phyloP scores from a whole-genome alignment of 1,284 basidiomycete species.

The Rhizoctonia solani region DNA sequence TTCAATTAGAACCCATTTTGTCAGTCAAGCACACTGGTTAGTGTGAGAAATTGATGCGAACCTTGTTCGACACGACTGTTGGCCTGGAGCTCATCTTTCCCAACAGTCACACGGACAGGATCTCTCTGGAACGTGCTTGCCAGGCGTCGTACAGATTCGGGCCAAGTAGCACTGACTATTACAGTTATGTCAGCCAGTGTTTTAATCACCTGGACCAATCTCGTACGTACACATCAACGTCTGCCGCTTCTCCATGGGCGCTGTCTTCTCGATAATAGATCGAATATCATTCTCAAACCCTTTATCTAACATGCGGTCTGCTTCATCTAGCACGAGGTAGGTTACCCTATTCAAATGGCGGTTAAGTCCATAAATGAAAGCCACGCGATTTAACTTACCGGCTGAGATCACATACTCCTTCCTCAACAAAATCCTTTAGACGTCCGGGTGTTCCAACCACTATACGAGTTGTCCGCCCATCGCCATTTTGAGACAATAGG shows the following conservation, averaged over 20 bases:
- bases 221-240: constrained; percentile 85
- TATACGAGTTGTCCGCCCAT: constrained; percentile 60
- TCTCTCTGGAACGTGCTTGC: constrained; percentile 87
- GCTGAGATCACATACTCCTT: constrained; percentile 82
- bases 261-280: constrained; percentile 82
- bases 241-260: constrained; percentile 69
- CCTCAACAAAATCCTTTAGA: constrained; percentile 86
- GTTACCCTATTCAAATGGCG: constrained; percentile 57
- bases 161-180: constrained; percentile 96
- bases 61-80: constrained; percentile 86
- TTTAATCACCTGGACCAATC: background rate
- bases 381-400: constrained; percentile 52
- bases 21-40: background rate
- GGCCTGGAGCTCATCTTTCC: constrained; percentile 92
- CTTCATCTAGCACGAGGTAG: constrained; percentile 96
- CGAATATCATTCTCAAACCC: constrained; percentile 99
- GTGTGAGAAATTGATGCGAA: constrained; percentile 36
- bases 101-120: constrained; percentile 91
- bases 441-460: constrained; percentile 95
- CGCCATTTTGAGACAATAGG: constrained; percentile 45
- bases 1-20: constrained; percentile 31
- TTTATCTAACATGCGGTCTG: constrained; percentile 97
- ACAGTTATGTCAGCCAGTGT: constrained; percentile 25
- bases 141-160: constrained; percentile 91
- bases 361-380: background rate